Evolutionary conservation across 2,329 filamentous ascomycete genomes (phyloP), one percentile per base, ranked within the genome.

Genomic region (Blastomyces parvus): DNA sequence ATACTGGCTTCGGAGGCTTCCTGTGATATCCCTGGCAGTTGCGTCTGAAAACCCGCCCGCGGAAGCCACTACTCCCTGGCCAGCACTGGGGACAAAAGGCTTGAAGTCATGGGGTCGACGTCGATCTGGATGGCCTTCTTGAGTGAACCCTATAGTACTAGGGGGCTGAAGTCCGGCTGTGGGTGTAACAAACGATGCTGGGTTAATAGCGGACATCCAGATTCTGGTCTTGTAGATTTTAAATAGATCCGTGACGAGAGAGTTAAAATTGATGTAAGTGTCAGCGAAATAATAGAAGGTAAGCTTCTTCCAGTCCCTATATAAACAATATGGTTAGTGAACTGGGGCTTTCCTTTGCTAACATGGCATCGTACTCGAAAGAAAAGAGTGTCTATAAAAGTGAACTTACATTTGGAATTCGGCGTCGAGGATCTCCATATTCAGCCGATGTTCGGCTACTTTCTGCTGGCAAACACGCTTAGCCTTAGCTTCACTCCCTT

Each of bases 201-300:
- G 94, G 74, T 99, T 99, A 76, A 99, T 96, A 3, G 94, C 94
- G 4, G 93, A 97, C 90, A 99, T 96, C 94, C 94, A 99, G 71
- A 99, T 99, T 69, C 95, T 86, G 27, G 93, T 96, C 81, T 99
- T 99, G 83, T 97, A 99, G 66, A 97, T 93, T 78, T 97, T 97
- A 84, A 97, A 99, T 14, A 99, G 82, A 73, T 99, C 94, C 0
- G 92, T 96, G 61, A 99, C 94, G 19, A 99, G 85, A 1, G 91
- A 90, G 74, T 99, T 99, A 83, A 99, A 99, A 79, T 97, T 97
- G 81, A 99, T 96, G 74, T 99, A 99, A 0, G 91, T 87, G 72
- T 97, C 92, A 62, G 94, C 93, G 74, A 97, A 99, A 78, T 97
- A 99, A 80, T 97, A 99, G 77, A 97, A 97, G 0, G 95, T 99